A percentile compares a stretch with the other conserved stretches of the same genome.
These are phyloP conservation scores for Ogataea allantospora DNA, from an alignment of 805 yeast species.

Conservation along the genomic window DNA sequence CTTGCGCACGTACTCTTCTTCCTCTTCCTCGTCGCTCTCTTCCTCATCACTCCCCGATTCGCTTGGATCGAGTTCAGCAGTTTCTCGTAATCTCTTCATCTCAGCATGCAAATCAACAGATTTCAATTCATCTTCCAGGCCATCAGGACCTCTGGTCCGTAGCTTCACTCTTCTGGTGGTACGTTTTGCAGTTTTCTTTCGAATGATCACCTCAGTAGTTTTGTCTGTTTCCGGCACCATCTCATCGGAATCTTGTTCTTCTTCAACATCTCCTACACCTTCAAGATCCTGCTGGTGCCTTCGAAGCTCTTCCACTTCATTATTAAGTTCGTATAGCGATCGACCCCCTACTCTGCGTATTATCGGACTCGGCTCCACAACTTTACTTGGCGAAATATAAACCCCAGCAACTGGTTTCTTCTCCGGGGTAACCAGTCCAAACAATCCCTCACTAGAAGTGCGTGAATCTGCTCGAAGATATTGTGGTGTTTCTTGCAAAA, in stretches of 20 bases:
- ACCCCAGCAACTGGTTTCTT: conserved; percentile 1
- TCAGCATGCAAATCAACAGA: conserved; percentile 43
- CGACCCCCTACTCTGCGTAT: conserved; percentile 26
- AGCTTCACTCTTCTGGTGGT: conserved; percentile 51
- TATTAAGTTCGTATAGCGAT: conserved; percentile 44
- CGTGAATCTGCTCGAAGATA: conserved; percentile 22
- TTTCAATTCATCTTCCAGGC: conserved; percentile 33
- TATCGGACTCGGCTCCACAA: conserved; percentile 34
- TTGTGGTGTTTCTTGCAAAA: conserved; percentile 24
- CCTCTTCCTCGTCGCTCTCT: conserved; percentile 12
- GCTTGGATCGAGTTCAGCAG: neutral
- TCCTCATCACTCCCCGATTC: conserved; percentile 11
- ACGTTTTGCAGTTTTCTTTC: conserved; percentile 46
- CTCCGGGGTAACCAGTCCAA: conserved; percentile 11
- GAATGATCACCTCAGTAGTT: conserved; percentile 24
- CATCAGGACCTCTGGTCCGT: conserved; percentile 35
- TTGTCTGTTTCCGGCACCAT: conserved; percentile 17
- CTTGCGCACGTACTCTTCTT: conserved; percentile 23
- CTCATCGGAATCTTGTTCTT: neutral
- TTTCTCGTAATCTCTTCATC: conserved; percentile 32
- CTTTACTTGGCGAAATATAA: conserved; percentile 16
- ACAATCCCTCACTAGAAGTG: conserved; percentile 6
- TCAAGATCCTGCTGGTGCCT: conserved; percentile 16
- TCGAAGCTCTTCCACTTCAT: conserved; percentile 42
- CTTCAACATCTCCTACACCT: conserved; percentile 1